Conservation (phyloP, 805 yeast genomes). For the Myxozyma lipomycoides region DNA sequence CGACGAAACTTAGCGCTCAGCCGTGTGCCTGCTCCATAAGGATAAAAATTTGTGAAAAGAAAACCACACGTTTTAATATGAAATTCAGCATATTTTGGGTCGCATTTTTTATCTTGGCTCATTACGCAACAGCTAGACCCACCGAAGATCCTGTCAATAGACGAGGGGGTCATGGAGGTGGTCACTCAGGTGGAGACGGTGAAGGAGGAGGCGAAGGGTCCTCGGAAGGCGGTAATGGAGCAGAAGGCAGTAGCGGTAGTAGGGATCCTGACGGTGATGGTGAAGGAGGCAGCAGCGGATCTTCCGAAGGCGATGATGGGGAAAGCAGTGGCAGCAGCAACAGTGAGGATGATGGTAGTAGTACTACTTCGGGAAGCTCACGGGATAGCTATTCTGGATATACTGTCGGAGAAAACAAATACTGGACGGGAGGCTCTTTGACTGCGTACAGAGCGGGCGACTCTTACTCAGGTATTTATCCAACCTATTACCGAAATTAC, state of each 20-base stretch:
- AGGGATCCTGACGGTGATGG: constrained; percentile 5
- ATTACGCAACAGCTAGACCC: too few relatives aligned
- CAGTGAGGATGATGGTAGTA: constrained; percentile 8
- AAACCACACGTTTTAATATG: too few relatives aligned
- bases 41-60: too few relatives aligned
- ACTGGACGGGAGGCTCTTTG: constrained; percentile 17
- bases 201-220: not conserved
- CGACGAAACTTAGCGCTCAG: too few relatives aligned
- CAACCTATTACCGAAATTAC: not conserved
- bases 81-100: too few relatives aligned
- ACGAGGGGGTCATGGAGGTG: too few relatives aligned
- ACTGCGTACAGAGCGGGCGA: constrained; percentile 16
- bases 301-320: not conserved
- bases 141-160: too few relatives aligned
- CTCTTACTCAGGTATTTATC: constrained; percentile 8
- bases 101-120: too few relatives aligned
- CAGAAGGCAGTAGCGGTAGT: constrained; percentile 7
- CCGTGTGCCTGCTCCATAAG: too few relatives aligned
- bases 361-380: not conserved
- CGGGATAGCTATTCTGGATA: not conserved
- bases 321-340: constrained; percentile 5
- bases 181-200: too few relatives aligned
- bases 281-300: constrained; percentile 6
- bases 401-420: constrained; percentile 7
- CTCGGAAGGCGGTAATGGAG: not conserved